Percentiles rank a stretch among this genome's conserved stretches.
Conservation (phyloP, 2,329 filamentous ascomycete species). For the Arthroderma sp. region DNA sequence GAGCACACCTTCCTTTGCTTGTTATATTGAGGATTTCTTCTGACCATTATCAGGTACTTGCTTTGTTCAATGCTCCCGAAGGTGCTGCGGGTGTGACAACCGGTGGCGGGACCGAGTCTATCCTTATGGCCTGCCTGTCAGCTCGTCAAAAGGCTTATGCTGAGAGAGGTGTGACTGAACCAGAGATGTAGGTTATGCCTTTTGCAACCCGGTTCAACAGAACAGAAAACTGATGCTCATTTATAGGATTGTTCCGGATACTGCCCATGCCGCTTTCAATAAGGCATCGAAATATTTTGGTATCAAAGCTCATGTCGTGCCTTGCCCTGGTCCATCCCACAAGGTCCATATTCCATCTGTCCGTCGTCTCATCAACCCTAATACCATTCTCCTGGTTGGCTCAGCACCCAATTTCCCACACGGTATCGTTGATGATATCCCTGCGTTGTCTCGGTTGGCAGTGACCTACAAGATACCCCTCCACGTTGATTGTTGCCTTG, state of each 20-base stretch:
- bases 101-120: slow-evolving; percentile 88
- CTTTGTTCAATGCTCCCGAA: slow-evolving; percentile 78
- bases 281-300: slow-evolving; percentile 94
- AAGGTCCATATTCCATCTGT: slow-evolving; percentile 71
- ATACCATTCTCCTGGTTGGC: slow-evolving; percentile 85
- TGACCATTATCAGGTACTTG: slow-evolving; percentile 40
- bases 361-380: slow-evolving; percentile 76
- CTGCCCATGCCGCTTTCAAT: slow-evolving; percentile 88
- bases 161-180: slow-evolving; percentile 79
- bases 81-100: slow-evolving; percentile 79
- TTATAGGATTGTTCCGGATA: slow-evolving; percentile 75
- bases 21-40: not conserved
- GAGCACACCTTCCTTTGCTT: slow-evolving; percentile 5
- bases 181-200: slow-evolving; percentile 62
- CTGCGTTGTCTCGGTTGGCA: slow-evolving; percentile 69
- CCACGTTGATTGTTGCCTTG: slow-evolving; percentile 95
- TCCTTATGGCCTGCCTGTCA: slow-evolving; percentile 84
- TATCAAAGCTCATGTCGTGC: slow-evolving; percentile 82
- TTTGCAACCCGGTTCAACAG: not conserved
- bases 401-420: slow-evolving; percentile 97
- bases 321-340: slow-evolving; percentile 72
- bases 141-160: slow-evolving; percentile 77
- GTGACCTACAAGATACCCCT: slow-evolving; percentile 67
- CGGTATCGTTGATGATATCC: slow-evolving; percentile 93
- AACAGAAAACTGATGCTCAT: not conserved